These are phyloP conservation scores for Plasmodium yoelii DNA, from an alignment of 169 alveolate genomes.

Conservation along the genomic window DNA sequence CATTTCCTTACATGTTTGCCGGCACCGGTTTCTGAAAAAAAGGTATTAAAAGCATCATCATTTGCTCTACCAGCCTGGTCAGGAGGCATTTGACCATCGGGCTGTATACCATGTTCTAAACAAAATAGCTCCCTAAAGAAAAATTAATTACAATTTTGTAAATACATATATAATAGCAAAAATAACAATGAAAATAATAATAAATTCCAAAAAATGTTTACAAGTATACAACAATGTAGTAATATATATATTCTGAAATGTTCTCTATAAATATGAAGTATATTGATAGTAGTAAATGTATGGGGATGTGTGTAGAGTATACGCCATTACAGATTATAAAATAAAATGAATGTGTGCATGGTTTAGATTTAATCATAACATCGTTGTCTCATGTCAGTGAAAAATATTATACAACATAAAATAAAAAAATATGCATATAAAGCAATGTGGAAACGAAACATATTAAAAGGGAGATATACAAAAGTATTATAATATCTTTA, in stretches of 20 bases:
- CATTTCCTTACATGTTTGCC: constrained; percentile 94
- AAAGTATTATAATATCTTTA: constrained; percentile 13
- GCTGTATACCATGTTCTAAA: constrained; percentile 90
- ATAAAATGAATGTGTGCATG: not conserved
- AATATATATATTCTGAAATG: not conserved
- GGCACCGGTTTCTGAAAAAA: constrained; percentile 98
- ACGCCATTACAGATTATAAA: not conserved
- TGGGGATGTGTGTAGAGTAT: not conserved
- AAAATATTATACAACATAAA: not conserved
- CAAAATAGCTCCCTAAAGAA: constrained; percentile 88
- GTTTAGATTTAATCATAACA: not conserved
- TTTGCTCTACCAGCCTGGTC: constrained; percentile 95
- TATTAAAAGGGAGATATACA: constrained; percentile 3
- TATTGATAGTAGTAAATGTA: not conserved
- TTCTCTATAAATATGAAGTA: not conserved
- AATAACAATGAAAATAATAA: too few relatives aligned
- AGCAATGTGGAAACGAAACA: constrained; percentile 1
- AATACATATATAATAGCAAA: too few relatives aligned
- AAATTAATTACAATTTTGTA: not conserved
- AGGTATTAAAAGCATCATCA: constrained; percentile 98
- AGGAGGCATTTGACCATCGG: constrained; percentile 88
- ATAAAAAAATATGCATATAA: constrained; percentile 5
- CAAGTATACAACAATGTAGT: not conserved
- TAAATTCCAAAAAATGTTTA: not conserved
- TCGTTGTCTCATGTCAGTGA: not conserved